phyloP scores from a whole-genome alignment of 192 early-diverging fungal species.

The Coemansia umbellata region DNA sequence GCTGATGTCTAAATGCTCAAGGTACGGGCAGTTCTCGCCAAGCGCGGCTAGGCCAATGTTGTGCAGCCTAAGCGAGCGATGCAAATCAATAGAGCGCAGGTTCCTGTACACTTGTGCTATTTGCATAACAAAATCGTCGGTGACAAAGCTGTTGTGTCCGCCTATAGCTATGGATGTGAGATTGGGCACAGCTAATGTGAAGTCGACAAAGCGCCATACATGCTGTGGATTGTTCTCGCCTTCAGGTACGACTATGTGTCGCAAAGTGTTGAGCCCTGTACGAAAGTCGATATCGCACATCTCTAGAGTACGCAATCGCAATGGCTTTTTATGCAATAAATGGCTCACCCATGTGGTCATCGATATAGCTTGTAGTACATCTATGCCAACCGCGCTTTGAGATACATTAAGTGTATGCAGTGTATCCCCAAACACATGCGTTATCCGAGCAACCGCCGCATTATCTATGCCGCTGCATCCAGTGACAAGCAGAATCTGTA shows the following conservation, averaged over 20 bases:
- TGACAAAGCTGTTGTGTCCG: slow-evolving; percentile 21
- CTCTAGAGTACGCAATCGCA: slow-evolving; percentile 5
- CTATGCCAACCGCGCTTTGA: background rate
- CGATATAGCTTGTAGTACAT: background rate
- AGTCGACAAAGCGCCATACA: background rate
- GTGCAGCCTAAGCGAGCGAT: slow-evolving; percentile 14
- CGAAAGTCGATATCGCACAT: slow-evolving; percentile 8
- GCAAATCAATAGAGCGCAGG: slow-evolving; percentile 19
- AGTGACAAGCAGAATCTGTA: slow-evolving; percentile 8
- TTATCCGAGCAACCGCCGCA: slow-evolving; percentile 11
- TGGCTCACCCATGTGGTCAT: background rate
- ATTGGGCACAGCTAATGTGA: slow-evolving; percentile 7
- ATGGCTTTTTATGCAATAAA: background rate
- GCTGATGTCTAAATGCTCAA: slow-evolving; percentile 20
- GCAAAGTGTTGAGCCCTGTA: background rate
- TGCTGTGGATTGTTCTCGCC: background rate
- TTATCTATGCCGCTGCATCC: slow-evolving; percentile 13
- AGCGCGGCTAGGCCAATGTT: slow-evolving; percentile 13
- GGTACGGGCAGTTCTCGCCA: slow-evolving; percentile 12
- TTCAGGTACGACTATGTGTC: background rate
- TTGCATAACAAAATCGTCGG: slow-evolving; percentile 15
- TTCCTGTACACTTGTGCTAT: slow-evolving; percentile 7
- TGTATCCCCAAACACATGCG: slow-evolving; percentile 12
- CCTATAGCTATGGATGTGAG: slow-evolving; percentile 20
- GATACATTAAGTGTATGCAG: slow-evolving; percentile 17